A percentile compares a stretch with the other conserved stretches of the same genome.
phyloP scores from a whole-genome alignment of 768 basidiomycete genomes.

The Galerina sulciceps region DNA sequence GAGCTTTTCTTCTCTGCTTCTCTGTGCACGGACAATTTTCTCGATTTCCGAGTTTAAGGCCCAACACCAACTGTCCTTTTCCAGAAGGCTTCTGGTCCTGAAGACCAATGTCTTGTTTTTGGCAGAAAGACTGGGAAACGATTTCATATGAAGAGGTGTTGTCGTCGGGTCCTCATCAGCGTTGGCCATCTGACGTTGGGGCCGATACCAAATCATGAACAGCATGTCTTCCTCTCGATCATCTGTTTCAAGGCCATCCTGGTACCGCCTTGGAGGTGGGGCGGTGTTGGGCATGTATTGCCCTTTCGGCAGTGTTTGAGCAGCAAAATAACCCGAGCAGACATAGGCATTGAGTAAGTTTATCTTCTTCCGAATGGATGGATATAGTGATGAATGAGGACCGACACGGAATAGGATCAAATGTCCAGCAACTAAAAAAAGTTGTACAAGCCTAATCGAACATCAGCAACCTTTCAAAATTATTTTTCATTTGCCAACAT shows the following conservation, averaged over 20 bases:
- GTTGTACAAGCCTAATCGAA: slow-evolving; percentile 59
- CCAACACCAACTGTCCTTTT: slow-evolving; percentile 96
- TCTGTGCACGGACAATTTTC: slow-evolving; percentile 65
- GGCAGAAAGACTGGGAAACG: slow-evolving; percentile 54
- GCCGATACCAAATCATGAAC: slow-evolving; percentile 79
- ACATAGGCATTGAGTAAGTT: slow-evolving; percentile 78
- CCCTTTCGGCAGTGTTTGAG: slow-evolving; percentile 63
- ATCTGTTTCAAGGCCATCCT: slow-evolving; percentile 87
- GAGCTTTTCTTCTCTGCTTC: slow-evolving; percentile 65
- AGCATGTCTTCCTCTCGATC: slow-evolving; percentile 89
- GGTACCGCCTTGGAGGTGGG: slow-evolving; percentile 72
- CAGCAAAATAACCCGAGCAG: slow-evolving; percentile 85
- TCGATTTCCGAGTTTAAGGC: slow-evolving; percentile 91
- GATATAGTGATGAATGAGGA: slow-evolving; percentile 60
- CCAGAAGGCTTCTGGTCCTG: slow-evolving; percentile 79
- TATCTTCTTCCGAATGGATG: slow-evolving; percentile 56
- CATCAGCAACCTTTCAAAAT: neutral
- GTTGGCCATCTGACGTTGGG: slow-evolving; percentile 34
- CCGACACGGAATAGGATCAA: slow-evolving; percentile 73
- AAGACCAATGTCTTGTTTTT: slow-evolving; percentile 69
- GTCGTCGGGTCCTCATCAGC: slow-evolving; percentile 31
- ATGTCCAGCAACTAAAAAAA: slow-evolving; percentile 78
- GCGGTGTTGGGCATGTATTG: slow-evolving; percentile 61
- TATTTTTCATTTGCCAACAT: slow-evolving; percentile 28
- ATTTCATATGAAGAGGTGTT: slow-evolving; percentile 29